Evolutionary conservation across 768 basidiomycete genomes (phyloP), one percentile per base, ranked within the genome.

Genomic region (Suillus americanus): DNA sequence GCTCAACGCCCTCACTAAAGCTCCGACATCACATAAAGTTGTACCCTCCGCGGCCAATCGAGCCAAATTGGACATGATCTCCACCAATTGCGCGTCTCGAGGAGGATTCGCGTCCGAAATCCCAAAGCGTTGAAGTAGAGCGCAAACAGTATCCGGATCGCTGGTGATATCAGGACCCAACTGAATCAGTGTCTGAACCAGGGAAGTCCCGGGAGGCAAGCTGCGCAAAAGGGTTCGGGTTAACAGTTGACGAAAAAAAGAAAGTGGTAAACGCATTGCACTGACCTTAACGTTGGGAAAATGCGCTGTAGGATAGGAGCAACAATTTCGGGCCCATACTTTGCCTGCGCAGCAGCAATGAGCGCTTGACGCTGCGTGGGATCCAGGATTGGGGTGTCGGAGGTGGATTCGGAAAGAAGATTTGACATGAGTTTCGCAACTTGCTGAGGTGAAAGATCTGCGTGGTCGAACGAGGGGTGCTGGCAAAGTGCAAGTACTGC

Each of bases 361-460:
- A 95, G 81, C 38, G 87, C 87, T 71, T 92, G 88, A 23, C 91
- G 85, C 75, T 94, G 92, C 8, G 83, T 76, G 33, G 84, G 80
- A 72, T 93, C 92, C 66, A 95, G 77, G 40, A 89, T 78, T 56
- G 92, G 89, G 25, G 86, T 77, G 67, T 94, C 93, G 50, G 82
- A 75, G n/a, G 85, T 82, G 3, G 85, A 78, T 73, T 92, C 89
- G 41, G 85, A 89, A 66, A 96, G 83, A 64, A 95, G 81, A 74
- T 94, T 94, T 56, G 88, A 82, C 80, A 95, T 84, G 68, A 96
- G 80, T 80, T 92, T 91, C 66, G 87, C 84, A 65, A 93, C 81
- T 71, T 94, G 93, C 55, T 82, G 81, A 14, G 89, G 87, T 25
- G 85, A 84, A 65, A 95, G 81, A 75, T 93, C 91, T 51, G 89